Evolutionary conservation across 2,329 filamentous ascomycete genomes (phyloP).

Genomic region (Fusarium sp.): DNA sequence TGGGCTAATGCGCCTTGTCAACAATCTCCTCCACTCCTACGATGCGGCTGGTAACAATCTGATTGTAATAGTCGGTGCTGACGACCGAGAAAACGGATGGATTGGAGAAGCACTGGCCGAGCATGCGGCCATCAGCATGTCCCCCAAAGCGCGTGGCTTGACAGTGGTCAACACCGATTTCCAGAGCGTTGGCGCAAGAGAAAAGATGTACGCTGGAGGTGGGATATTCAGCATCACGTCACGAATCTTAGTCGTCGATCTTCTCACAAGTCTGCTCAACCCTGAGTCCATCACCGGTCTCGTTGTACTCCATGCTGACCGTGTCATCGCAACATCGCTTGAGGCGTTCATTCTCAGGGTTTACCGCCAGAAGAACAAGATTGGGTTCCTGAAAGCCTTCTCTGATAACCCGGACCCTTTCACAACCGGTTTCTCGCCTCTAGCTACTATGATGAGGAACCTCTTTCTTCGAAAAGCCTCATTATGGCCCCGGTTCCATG

Average conservation of each 20-base stretch:
- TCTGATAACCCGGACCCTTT: slow-evolving; percentile 94
- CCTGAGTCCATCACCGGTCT: slow-evolving; percentile 88
- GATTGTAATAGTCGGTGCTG: slow-evolving; percentile 87
- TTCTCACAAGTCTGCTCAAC: slow-evolving; percentile 84
- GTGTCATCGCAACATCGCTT: slow-evolving; percentile 83
- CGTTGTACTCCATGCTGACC: slow-evolving; percentile 88
- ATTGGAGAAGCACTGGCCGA: slow-evolving; percentile 96
- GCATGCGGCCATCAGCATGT: slow-evolving; percentile 89
- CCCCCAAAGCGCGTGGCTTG: slow-evolving; percentile 83
- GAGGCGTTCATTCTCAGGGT: slow-evolving; percentile 96
- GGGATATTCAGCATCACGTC: slow-evolving; percentile 97
- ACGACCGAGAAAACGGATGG: slow-evolving; percentile 95
- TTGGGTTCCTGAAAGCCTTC: slow-evolving; percentile 94
- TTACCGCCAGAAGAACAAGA: slow-evolving; percentile 94
- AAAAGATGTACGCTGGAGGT: slow-evolving; percentile 90
- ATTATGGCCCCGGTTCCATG: slow-evolving; percentile 92
- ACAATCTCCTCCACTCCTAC: slow-evolving; percentile 96
- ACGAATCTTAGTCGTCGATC: slow-evolving; percentile 91
- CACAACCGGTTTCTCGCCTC: slow-evolving; percentile 84
- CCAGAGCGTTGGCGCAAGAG: slow-evolving; percentile 85
- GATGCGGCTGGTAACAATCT: slow-evolving; percentile 96
- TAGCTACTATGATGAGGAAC: slow-evolving; percentile 89
- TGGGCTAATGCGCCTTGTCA: slow-evolving; percentile 89
- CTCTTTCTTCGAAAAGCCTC: slow-evolving; percentile 89
- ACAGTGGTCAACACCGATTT: slow-evolving; percentile 94